Base-by-base conservation (phyloP, 768 basidiomycete genomes). In the Mycena rosella region DNA sequence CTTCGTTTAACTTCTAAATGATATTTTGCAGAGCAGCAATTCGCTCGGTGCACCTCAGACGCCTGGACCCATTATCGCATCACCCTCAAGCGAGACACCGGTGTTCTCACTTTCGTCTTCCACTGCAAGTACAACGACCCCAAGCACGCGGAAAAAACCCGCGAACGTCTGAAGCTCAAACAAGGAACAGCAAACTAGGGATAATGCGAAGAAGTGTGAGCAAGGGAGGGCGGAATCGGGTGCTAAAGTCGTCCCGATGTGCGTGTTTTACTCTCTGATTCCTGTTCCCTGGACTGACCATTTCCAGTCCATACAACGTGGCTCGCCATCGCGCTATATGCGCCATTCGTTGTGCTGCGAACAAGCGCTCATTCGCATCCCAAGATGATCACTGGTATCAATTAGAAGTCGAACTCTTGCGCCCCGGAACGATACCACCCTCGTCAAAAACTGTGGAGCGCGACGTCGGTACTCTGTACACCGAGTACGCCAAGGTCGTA, bases 391-490 rank as follows among this genome's bases (percentile, higher is more conserved):
- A 42, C 27, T 61, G 63, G 44, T 75, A 73, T 36, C 48, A n/a
- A 5, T 22, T 54, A 11, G 71, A 75, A 49, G 69, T 74, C 20
- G 59, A 70, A n/a, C n/a, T n/a, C n/a, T n/a, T n/a, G n/a, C n/a
- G n/a, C n/a, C n/a, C n/a, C n/a, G n/a, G n/a, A n/a, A 42, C 45
- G 49, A n/a, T n/a, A n/a, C n/a, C n/a, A n/a, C n/a, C n/a, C n/a
- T n/a, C n/a, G n/a, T n/a, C n/a, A n/a, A n/a, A n/a, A n/a, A n/a
- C n/a, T n/a, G n/a, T n/a, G n/a, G n/a, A n/a, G n/a, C n/a, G n/a
- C n/a, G n/a, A n/a, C n/a, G n/a, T n/a, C n/a, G n/a, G n/a, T n/a
- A n/a, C n/a, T n/a, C n/a, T n/a, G n/a, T n/a, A n/a, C n/a, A n/a
- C n/a, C n/a, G n/a, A n/a, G n/a, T n/a, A n/a, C n/a, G n/a, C n/a